A percentile compares a stretch with the other conserved stretches of the same genome.
Evolutionary conservation across 2,329 filamentous ascomycete species (phyloP).

Genomic region (Rasamsonia emersonii): DNA sequence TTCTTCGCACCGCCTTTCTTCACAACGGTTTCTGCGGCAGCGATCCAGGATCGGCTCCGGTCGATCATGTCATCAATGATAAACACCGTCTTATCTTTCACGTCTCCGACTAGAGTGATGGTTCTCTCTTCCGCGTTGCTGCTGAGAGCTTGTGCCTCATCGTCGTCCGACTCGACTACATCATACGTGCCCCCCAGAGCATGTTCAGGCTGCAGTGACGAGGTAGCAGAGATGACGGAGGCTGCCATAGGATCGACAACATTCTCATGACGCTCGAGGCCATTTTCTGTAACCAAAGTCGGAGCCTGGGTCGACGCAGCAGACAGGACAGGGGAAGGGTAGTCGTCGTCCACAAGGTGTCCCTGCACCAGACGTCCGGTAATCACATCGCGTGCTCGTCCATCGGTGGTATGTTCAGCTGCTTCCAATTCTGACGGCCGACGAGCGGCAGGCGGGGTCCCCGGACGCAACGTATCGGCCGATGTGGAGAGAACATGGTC

Average conservation of each 20-base stretch:
- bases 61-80: constrained; percentile 99
- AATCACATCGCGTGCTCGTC: constrained; percentile 79
- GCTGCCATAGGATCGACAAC: constrained; percentile 82
- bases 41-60: constrained; percentile 93
- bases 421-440: constrained; percentile 37
- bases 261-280: constrained; percentile 40
- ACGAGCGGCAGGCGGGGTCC: constrained; percentile 29
- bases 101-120: constrained; percentile 95
- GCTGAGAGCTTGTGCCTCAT: constrained; percentile 49
- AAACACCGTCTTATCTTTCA: constrained; percentile 78
- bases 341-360: constrained; percentile 91
- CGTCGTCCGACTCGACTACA: constrained; percentile 81
- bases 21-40: constrained; percentile 90
- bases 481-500: constrained; percentile 11
- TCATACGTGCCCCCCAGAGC: constrained; percentile 78
- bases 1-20: constrained; percentile 86
- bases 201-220: constrained; percentile 59
- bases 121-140: constrained; percentile 80
- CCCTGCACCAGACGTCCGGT: constrained; percentile 86
- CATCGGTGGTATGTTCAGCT: constrained; percentile 59
- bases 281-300: constrained; percentile 39
- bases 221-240: constrained; percentile 69
- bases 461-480: constrained; percentile 24
- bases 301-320: constrained; percentile 53
- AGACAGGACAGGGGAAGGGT: constrained; percentile 64